phyloP scores from a whole-genome alignment of 192 early-diverging fungal species.

The Geranomyces michiganensis region DNA sequence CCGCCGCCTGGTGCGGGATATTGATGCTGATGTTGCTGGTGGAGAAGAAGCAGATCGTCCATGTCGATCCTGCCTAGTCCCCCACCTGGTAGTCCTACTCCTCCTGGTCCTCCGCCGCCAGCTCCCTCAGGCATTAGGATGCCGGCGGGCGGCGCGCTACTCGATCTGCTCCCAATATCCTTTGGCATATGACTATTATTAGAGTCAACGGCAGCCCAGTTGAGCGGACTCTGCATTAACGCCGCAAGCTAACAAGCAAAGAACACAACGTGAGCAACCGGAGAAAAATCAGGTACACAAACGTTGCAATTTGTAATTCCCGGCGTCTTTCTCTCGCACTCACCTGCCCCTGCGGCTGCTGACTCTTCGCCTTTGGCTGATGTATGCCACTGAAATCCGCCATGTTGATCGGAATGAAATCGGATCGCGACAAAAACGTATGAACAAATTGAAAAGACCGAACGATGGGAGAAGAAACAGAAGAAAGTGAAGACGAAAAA shows the following conservation, averaged over 20 bases:
- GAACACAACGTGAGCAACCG: neutral
- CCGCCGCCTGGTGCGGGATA: neutral
- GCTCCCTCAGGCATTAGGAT: slow-evolving; percentile 49
- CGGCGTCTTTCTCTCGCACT: neutral
- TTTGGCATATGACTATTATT: slow-evolving; percentile 25
- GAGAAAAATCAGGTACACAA: neutral
- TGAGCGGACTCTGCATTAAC: slow-evolving; percentile 40
- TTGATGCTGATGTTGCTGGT: slow-evolving; percentile 29
- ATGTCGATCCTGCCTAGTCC: neutral
- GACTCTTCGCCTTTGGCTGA: slow-evolving; percentile 71
- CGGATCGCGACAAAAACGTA: neutral
- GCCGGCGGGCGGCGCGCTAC: slow-evolving; percentile 78
- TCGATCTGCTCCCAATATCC: slow-evolving; percentile 57
- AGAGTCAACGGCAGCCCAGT: slow-evolving; percentile 35
- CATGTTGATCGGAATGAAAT: slow-evolving; percentile 2
- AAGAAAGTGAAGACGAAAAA: neutral
- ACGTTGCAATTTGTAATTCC: too few relatives aligned
- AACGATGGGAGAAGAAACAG: neutral
- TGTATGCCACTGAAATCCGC: slow-evolving; percentile 41
- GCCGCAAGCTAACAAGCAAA: slow-evolving; percentile 41
- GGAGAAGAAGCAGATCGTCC: slow-evolving; percentile 1
- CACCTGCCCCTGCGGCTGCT: slow-evolving; percentile 67
- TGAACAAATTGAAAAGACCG: neutral
- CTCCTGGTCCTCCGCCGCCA: slow-evolving; percentile 37
- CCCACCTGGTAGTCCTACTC: slow-evolving; percentile 44